A percentile compares a stretch with the other conserved stretches of the same genome.
Evolutionary conservation across 1,284 basidiomycete genomes (phyloP).

Genomic region (Rhizoctonia solani): DNA sequence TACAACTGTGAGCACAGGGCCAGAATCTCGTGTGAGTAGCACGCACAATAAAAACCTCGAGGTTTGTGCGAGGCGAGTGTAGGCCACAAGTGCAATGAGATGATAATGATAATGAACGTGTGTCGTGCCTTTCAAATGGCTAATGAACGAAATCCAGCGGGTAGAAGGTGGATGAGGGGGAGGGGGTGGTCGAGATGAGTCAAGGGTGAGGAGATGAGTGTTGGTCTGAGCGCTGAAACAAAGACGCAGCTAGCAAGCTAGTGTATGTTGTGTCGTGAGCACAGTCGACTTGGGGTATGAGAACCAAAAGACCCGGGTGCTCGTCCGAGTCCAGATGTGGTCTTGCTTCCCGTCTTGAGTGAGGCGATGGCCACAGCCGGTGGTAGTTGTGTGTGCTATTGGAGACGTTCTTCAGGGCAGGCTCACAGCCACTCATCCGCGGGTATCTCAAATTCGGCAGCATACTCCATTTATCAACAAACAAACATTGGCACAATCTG

Average conservation of each 20-base stretch:
- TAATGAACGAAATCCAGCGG: slow-evolving; percentile 8
- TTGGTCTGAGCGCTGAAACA: slow-evolving; percentile 1
- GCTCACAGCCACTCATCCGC: slow-evolving; percentile 3
- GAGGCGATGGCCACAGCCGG: not conserved
- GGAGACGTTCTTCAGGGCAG: slow-evolving; percentile 22
- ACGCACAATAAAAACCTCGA: slow-evolving; percentile 31
- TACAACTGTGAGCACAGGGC: slow-evolving; percentile 14
- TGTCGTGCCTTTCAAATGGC: slow-evolving; percentile 22
- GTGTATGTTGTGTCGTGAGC: slow-evolving; percentile 19
- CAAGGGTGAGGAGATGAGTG: not conserved
- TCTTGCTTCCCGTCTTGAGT: slow-evolving; percentile 28
- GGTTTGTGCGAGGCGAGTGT: slow-evolving; percentile 25
- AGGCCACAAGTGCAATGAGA: not conserved
- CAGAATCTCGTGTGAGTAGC: not conserved
- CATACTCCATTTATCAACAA: not conserved
- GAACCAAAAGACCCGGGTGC: slow-evolving; percentile 30
- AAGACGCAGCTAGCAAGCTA: not conserved
- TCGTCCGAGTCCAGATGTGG: slow-evolving; percentile 32
- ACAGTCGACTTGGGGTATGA: slow-evolving; percentile 23
- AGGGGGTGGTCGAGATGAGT: no score
- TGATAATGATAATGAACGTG: slow-evolving; percentile 12
- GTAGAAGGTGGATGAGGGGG: not conserved
- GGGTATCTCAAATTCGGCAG: not conserved
- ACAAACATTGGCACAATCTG: slow-evolving; percentile 25
- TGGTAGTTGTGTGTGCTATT: slow-evolving; percentile 31